Conservation (phyloP, 331 rosid species). For the Pyracantha coccinea region DNA sequence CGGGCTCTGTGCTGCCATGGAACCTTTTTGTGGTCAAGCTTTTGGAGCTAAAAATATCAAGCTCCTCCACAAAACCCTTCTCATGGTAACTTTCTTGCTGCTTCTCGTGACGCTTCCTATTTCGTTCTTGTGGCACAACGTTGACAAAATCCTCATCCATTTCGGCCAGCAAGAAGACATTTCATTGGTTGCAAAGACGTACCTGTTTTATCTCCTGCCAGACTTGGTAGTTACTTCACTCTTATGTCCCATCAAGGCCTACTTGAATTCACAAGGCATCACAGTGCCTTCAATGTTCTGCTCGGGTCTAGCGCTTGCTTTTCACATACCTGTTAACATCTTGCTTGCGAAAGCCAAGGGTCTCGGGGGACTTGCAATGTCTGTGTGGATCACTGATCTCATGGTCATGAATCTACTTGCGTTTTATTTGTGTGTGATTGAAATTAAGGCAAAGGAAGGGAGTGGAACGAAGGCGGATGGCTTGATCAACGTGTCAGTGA, state of each 20-base stretch:
- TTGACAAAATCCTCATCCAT: conserved; percentile 54
- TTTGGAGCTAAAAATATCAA: conserved; percentile 63
- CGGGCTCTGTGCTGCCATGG: conserved; percentile 77
- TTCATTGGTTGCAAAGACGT: conserved; percentile 40
- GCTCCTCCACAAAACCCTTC: conserved; percentile 80
- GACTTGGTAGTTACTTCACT: conserved; percentile 55
- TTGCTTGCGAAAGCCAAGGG: conserved; percentile 57
- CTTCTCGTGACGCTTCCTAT: conserved; percentile 52
- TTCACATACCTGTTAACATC: conserved; percentile 66
- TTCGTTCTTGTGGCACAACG: conserved; percentile 74
- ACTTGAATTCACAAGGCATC: conserved; percentile 59
- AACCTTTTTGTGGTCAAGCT: conserved; percentile 90
- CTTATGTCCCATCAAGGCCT: conserved; percentile 72
- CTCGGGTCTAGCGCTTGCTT: conserved; percentile 46
- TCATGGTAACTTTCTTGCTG: conserved; percentile 53
- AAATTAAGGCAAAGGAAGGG: conserved; percentile 20
- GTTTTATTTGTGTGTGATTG: conserved; percentile 34
- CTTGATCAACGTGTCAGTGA: conserved; percentile 45
- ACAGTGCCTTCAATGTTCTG: conserved; percentile 74
- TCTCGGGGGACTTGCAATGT: conserved; percentile 65
- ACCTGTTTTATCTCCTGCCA: conserved; percentile 60
- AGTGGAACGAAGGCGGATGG: conserved; percentile 77
- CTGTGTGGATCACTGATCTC: conserved; percentile 75
- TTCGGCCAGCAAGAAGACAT: conserved; percentile 75
- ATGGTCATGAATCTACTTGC: conserved; percentile 44